Evolutionary conservation across 805 yeast genomes (phyloP).

Genomic region (Candida nitratophila): DNA sequence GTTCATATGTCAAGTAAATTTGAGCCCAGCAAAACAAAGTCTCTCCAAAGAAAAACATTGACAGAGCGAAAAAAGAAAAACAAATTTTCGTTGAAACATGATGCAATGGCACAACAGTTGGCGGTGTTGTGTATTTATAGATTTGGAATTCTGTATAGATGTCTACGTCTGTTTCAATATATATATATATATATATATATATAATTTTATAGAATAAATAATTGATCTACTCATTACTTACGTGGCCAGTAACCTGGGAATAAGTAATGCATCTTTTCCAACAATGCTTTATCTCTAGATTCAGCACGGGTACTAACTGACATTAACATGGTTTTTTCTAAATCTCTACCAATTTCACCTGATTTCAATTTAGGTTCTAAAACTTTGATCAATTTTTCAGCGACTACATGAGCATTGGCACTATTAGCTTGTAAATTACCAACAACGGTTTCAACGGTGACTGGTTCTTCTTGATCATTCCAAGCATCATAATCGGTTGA

Average conservation of each 20-base stretch:
- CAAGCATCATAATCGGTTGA: constrained; percentile 98
- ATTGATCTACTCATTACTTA: background rate
- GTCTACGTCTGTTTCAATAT: too few species aligned
- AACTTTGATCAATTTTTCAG: constrained; percentile 59
- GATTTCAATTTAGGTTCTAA: constrained; percentile 54
- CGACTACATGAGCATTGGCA: constrained; percentile 75
- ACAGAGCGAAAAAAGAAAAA: too few species aligned
- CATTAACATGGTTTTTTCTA: constrained; percentile 70
- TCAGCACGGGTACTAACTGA: constrained; percentile 71
- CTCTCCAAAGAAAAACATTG: too few species aligned
- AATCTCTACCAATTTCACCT: constrained; percentile 62
- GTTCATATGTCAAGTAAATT: too few species aligned
- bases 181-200: too few species aligned
- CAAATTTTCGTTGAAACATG: too few species aligned
- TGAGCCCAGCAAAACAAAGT: too few species aligned
- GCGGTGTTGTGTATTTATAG: too few species aligned
- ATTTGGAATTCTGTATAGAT: too few species aligned
- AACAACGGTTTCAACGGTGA: constrained; percentile 95
- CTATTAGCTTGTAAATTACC: constrained; percentile 84
- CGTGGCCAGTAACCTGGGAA: constrained; percentile 88
- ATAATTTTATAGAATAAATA: too few species aligned
- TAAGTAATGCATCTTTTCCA: constrained; percentile 75
- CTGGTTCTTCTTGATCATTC: constrained; percentile 93
- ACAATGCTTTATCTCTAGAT: constrained; percentile 65
- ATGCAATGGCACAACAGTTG: too few species aligned